A percentile compares a stretch with the other conserved stretches of the same genome.
phyloP scores from a whole-genome alignment of 1,139 yeast species.

The Insectozyma bohioensis region DNA sequence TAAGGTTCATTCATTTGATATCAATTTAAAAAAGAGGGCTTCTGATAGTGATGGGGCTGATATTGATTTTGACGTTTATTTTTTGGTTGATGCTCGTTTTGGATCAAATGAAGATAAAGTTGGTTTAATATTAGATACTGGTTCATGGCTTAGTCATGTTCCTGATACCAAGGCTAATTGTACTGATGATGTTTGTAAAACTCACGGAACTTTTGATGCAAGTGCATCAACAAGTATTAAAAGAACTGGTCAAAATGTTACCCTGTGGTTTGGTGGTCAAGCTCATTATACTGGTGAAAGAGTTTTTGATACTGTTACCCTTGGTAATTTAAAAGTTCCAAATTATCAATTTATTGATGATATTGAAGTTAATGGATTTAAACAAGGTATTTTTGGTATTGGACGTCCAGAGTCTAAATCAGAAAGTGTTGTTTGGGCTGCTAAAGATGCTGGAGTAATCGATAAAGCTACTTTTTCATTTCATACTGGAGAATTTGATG shows the following conservation, averaged over 20 bases:
- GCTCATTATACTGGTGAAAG: background rate
- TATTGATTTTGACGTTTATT: too few relatives aligned
- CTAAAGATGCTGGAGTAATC: slow-evolving; percentile 3
- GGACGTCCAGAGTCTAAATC: background rate
- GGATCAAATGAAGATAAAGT: slow-evolving; percentile 4
- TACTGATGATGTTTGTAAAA: background rate
- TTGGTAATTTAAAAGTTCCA: background rate
- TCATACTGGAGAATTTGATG: background rate
- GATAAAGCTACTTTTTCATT: slow-evolving; percentile 3
- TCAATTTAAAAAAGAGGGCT: too few relatives aligned
- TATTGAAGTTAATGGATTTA: background rate
- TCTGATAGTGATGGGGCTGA: too few relatives aligned
- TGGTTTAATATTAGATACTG: slow-evolving; percentile 2
- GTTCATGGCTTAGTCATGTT: slow-evolving; percentile 5
- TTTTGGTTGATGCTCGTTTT: background rate
- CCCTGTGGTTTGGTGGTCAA: slow-evolving; percentile 1
- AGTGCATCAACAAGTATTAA: slow-evolving; percentile 2
- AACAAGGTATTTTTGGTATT: slow-evolving; percentile 1
- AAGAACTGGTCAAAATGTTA: background rate
- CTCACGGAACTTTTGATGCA: slow-evolving; percentile 2
- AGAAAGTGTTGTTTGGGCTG: slow-evolving; percentile 3
- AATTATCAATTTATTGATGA: background rate
- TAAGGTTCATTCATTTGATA: too few relatives aligned
- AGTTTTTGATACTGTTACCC: background rate
- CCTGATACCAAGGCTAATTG: slow-evolving; percentile 3